Evolutionary conservation across 2,329 filamentous ascomycete species (phyloP).

Genomic region (Piedraia hortae): DNA sequence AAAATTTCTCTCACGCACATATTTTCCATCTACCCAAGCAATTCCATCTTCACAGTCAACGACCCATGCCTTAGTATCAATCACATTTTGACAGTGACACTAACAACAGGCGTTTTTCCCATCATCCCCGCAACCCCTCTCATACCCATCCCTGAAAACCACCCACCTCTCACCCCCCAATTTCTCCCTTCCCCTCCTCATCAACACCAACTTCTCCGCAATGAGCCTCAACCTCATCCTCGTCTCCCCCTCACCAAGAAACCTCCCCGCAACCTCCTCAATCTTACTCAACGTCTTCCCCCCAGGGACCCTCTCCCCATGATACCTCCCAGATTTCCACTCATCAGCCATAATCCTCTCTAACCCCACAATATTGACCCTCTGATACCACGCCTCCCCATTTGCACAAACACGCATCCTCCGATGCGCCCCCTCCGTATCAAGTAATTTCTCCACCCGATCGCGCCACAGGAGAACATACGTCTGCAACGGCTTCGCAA

Average conservation of each 20-base stretch:
- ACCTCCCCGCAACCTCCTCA: constrained; percentile 17
- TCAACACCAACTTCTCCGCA: constrained; percentile 21
- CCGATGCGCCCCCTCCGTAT: constrained; percentile 21
- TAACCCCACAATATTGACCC: constrained; percentile 19
- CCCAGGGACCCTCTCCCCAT: constrained; percentile 10
- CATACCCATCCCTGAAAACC: too few species aligned
- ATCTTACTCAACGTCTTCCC: constrained; percentile 18
- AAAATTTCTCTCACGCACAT: too few species aligned
- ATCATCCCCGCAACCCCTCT: too few species aligned
- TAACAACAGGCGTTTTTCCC: too few species aligned
- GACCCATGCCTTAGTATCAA: too few species aligned
- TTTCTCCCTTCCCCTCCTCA: constrained; percentile 17
- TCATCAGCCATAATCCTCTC: constrained; percentile 20
- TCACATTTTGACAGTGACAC: too few species aligned
- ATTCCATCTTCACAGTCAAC: too few species aligned
- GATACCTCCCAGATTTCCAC: constrained; percentile 19
- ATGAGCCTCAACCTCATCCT: constrained; percentile 18
- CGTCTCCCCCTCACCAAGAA: constrained; percentile 20
- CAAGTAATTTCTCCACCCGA: constrained; percentile 24
- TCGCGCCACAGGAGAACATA: constrained; percentile 21
- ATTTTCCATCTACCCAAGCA: too few species aligned
- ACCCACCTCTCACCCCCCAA: constrained; percentile 11
- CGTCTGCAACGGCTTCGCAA: constrained; percentile 19
- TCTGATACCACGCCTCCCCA: constrained; percentile 24
- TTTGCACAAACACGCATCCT: constrained; percentile 20